Base-by-base conservation (phyloP, 225 moss, liverwort and hornwort genomes). In the Pleurozium schreberi region DNA sequence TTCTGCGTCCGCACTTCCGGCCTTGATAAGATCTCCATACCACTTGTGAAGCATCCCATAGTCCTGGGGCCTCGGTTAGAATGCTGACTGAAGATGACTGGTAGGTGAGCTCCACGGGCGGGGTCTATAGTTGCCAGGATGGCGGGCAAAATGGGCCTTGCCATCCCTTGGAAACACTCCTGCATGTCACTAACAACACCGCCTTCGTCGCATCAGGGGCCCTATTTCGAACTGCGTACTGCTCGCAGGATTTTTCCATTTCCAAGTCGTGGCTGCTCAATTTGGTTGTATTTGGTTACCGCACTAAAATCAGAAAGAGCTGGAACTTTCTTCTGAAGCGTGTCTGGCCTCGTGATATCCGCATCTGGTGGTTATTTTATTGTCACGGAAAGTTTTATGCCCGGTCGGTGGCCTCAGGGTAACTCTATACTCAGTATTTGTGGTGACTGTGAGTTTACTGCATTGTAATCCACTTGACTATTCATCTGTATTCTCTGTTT, bases 161-260 rank as follows among this genome's bases (percentile, higher is more conserved):
- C 92, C 23, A 90, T 89, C 40, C 79, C 90, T 61, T 94, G 84
- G 87, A 97, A 95, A 57, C 84, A 90, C 88, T 94, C 93, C 87
- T 96, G 94, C 95, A 93, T 95, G 88, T 93, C 86, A 95, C 95
- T 63, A 95, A 81, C 43, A 95, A 84, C 70, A 89, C 91, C 36
- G 91, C 95, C 71, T 85, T 88, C 87, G 84, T 74, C 43, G 93
- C 86, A 82, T 91, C 90, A 34, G 92, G 93, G 17, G 62, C 85
- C 63, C 91, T 90, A 58, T 87, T 70, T n/a, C 92, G 91, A 69
- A 89, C 47, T 23, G 89, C 91, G 60, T 92, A 94, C 49, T 90
- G 20, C 71, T 89, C 80, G 59, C 88, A 93, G 67, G 87, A 87
- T 47, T 59, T 88, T 28, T 78, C 92, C 84, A 83, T 88, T 45